Evolutionary conservation across 2,329 filamentous ascomycete genomes (phyloP).

Genomic region (Cordyceps tenuipes): DNA sequence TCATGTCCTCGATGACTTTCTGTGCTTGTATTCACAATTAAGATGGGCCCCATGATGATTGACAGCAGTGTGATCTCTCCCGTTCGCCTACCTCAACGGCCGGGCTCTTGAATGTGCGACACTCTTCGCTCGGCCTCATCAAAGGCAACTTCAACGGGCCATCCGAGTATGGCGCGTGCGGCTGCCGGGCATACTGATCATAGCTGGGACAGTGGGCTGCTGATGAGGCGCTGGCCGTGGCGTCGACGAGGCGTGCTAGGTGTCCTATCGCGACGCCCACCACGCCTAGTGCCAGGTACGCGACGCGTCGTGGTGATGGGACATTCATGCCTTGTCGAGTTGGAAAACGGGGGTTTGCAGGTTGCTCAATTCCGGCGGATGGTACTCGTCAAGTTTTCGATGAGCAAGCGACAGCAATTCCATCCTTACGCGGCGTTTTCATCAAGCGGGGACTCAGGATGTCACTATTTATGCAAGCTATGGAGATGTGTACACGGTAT

Average conservation of each 20-base stretch:
- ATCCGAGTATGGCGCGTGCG: conserved; percentile 17
- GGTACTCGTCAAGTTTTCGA: neutral
- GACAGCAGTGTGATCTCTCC: too few relatives aligned
- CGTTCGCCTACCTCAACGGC: conserved; percentile 18
- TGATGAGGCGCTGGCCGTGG: neutral
- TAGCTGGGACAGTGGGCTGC: conserved; percentile 19
- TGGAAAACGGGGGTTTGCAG: neutral
- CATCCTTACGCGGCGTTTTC: neutral
- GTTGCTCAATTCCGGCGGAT: neutral
- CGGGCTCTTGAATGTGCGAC: conserved; percentile 21
- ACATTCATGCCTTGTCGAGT: neutral
- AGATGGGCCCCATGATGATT: neutral
- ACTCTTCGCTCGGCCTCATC: conserved; percentile 20
- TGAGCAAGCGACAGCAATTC: neutral
- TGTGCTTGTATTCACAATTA: neutral
- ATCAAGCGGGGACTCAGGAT: conserved; percentile 1
- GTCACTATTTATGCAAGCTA: neutral
- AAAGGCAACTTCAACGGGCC: conserved; percentile 18
- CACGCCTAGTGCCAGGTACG: conserved; percentile 1
- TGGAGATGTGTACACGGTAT: too few relatives aligned
- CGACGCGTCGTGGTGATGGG: neutral
- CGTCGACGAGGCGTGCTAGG: neutral
- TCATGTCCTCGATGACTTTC: conserved; percentile 28
- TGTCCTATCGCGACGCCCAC: too few relatives aligned
- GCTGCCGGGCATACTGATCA: conserved; percentile 16